Base-by-base conservation (phyloP, 106 monocot genomes). In the Ottelia alismoides region DNA sequence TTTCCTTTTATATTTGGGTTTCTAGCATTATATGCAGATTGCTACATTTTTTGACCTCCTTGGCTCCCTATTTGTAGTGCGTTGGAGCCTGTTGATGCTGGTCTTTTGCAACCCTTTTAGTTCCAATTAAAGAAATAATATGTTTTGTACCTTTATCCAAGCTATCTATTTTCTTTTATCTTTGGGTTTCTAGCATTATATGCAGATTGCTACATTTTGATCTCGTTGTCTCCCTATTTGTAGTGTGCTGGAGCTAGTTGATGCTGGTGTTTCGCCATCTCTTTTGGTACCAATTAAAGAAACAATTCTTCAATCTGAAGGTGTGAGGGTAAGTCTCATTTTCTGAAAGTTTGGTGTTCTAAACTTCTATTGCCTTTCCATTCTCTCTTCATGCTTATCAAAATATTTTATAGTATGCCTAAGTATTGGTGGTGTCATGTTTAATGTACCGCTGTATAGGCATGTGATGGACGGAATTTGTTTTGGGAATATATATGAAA, bases 201-300 rank as follows among this genome's bases (percentile, higher is more conserved):
- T 22, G 26, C 4, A 28, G 1, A 28, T 12, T 53, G 25, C 3
- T 23, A 51, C 22, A 11, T 56, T 28, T 56, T 56, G 11, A 1
- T 28, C 30, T 28, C 9, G 2, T 30, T 28, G 2, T 27, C 44
- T 9, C 17, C 2, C 30, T 27, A 0, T 30, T 12, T 43, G 3
- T 56, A 94, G 93, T 81, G 60, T 84, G 50, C 62, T 80, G 67
- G 93, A 94, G 58, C 60, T 94, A 51, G 84, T 81, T 68, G 88
- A 94, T 76, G 88, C 93, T 73, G 93, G 70, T 30, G 78, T 84
- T 7, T 75, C 84, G 7, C 55, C 29, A 18, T 53, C 74, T 28
- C n/a, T 70, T 54, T 69, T 94, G 56, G 67, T 55, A 14, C 84
- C 87, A 17, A 84, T 94, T 46, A 84, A 69, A 65, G 49, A 73